These are phyloP conservation scores for Cryphonectria nitschkei DNA, from an alignment of 2,329 filamentous ascomycete species.

Conservation along the genomic window DNA sequence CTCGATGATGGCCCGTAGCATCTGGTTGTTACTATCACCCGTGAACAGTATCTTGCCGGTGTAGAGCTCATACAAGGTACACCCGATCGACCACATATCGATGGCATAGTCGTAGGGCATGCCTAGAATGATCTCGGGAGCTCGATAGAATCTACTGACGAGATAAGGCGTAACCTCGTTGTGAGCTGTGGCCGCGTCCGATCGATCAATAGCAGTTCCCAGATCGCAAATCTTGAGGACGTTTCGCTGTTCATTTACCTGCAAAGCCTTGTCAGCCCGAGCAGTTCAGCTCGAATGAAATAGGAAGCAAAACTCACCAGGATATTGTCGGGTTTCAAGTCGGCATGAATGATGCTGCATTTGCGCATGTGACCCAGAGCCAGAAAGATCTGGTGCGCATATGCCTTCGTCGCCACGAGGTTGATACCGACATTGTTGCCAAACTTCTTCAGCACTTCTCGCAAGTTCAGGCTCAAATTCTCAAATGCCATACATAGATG, in stretches of 20 bases:
- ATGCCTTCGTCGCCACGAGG: constrained; percentile 81
- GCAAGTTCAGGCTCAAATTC: constrained; percentile 88
- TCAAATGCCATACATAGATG: constrained; percentile 98
- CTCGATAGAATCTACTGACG: constrained; percentile 95
- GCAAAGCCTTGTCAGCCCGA: constrained; percentile 35
- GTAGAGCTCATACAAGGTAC: constrained; percentile 94
- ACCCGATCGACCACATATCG: constrained; percentile 98
- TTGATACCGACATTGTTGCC: constrained; percentile 94
- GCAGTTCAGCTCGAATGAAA: neutral
- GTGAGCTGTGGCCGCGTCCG: constrained; percentile 70
- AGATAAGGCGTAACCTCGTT: constrained; percentile 93
- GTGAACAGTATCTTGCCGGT: constrained; percentile 97
- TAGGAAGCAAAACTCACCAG: constrained; percentile 57
- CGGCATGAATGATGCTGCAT: constrained; percentile 91
- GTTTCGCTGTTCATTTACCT: constrained; percentile 80
- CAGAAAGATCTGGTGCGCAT: constrained; percentile 93
- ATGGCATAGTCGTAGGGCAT: constrained; percentile 93
- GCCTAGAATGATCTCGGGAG: constrained; percentile 96
- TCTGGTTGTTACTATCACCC: constrained; percentile 95
- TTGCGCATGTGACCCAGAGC: constrained; percentile 86
- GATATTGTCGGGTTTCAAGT: constrained; percentile 98
- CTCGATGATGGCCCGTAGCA: constrained; percentile 96
- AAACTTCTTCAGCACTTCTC: constrained; percentile 94
- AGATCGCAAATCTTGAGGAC: constrained; percentile 94
- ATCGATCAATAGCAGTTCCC: constrained; percentile 90